Conservation (phyloP, 2,329 filamentous ascomycete species). For the Botryosphaeria dothidea region DNA sequence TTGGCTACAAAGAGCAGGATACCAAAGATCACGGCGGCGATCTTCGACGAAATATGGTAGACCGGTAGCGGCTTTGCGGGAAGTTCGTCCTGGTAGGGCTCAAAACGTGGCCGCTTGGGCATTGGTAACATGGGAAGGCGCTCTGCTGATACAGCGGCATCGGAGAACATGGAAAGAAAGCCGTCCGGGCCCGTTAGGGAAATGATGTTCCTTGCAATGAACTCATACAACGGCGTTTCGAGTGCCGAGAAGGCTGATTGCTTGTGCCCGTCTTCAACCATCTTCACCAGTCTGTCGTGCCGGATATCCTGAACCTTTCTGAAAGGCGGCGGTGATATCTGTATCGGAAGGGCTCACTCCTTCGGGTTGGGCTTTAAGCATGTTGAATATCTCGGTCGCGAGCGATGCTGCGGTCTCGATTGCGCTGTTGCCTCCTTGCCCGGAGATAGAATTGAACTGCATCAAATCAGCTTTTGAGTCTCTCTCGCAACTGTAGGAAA, state of each 20-base stretch:
- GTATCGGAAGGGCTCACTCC: background rate
- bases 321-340: background rate
- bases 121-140: slow-evolving; percentile 22
- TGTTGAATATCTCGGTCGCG: background rate
- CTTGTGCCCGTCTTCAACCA: background rate
- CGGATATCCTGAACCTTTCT: background rate
- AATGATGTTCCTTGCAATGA: slow-evolving; percentile 14
- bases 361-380: background rate
- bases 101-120: background rate
- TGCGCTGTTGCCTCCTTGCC: slow-evolving; percentile 24
- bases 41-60: background rate
- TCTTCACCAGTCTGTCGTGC: background rate
- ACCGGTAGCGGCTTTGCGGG: background rate
- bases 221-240: background rate
- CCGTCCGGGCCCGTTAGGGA: background rate
- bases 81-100: background rate
- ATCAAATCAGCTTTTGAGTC: background rate
- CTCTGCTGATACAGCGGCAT: background rate
- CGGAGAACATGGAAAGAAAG: background rate
- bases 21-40: background rate
- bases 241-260: background rate
- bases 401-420: slow-evolving; percentile 26
- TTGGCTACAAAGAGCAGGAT: background rate
- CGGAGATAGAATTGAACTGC: slow-evolving; percentile 24
- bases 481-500: background rate